Base-by-base conservation (phyloP, 805 yeast species). In the Lipomyces sp. region DNA sequence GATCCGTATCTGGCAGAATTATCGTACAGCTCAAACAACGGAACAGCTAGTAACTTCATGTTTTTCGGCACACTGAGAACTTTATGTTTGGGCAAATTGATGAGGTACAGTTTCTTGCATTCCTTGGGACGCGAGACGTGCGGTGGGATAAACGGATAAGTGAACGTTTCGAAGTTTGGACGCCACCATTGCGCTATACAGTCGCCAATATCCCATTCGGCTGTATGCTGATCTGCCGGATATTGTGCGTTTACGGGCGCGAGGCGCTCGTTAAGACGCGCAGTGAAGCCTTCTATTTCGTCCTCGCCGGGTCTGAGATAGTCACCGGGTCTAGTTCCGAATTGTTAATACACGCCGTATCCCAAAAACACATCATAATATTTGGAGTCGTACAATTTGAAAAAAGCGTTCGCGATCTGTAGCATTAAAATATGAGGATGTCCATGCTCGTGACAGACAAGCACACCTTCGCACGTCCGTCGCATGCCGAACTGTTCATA, bases 181-280 rank as follows among this genome's bases (percentile, higher is more conserved):
- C 78, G 66, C 78, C 78, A 76, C 78, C 78, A 76, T 57, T 76
- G 78, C 2, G 77, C 73, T 32, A 76, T 55, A 58, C 78, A 76
- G 57, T 76, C 78, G 33, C 77, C 75, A 50, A 76, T 67, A 33
- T 73, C 69, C 78, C 78, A 76, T 39, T 72, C 72, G 6, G 59
- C 62, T 32, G 67, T 69, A 51, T 56, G 67, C n/a, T 62, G 62
- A 48, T 71, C 74, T 8, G 64, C 57, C 2, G 70, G 29, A 35
- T 57, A 60, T 24, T 64, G 67, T 2, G 69, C 39, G 39, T 63
- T 66, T 15, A 57, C 64, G 15, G 75, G 71, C 24, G 74, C 70
- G 32, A 74, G 60, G 15, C 69, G 59, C 37, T 72, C 74, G 64
- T 67, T 63, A 45, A 71, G 60, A 53, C 75, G 62, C 6, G 60